phyloP scores from a whole-genome alignment of 176 grass and related monocot genomes.

The Saccharum officinarum region DNA sequence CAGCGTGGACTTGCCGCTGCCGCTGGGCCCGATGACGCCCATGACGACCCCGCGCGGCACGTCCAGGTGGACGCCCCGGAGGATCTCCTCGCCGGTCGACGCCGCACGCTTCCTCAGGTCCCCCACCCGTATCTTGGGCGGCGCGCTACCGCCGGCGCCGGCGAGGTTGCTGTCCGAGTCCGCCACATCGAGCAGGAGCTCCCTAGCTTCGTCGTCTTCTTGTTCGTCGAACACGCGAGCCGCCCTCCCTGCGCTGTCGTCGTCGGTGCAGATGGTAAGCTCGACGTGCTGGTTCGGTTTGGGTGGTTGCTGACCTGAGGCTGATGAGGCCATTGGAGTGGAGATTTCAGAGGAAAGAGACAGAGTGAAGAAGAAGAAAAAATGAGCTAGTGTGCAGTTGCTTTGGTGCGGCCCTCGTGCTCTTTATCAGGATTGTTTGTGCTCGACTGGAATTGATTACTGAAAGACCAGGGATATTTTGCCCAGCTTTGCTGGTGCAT shows the following conservation, averaged over 20 bases:
- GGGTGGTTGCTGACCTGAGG: not conserved
- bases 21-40: slow-evolving; percentile 93
- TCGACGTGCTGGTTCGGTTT: not conserved
- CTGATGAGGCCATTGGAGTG: too few relatives aligned
- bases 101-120: slow-evolving; percentile 56
- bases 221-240: not conserved
- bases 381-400: too few relatives aligned
- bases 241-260: not conserved
- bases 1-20: slow-evolving; percentile 95
- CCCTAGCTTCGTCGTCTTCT: not conserved
- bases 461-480: too few relatives aligned
- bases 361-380: too few relatives aligned
- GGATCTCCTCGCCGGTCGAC: slow-evolving; percentile 60
- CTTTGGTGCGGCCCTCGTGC: too few relatives aligned
- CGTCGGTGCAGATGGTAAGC: not conserved
- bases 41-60: slow-evolving; percentile 67
- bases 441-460: too few relatives aligned
- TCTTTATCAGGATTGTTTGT: too few relatives aligned
- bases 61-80: slow-evolving; percentile 59
- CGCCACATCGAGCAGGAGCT: not conserved
- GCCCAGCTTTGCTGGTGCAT: too few relatives aligned
- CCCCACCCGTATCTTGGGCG: slow-evolving; percentile 61
- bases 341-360: too few relatives aligned
- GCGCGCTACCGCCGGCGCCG: too few relatives aligned
- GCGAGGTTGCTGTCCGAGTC: too few relatives aligned